A percentile compares a stretch with the other conserved stretches of the same genome.
Evolutionary conservation across 2,329 filamentous ascomycete species (phyloP).

Genomic region (Hypoxylon sp.): DNA sequence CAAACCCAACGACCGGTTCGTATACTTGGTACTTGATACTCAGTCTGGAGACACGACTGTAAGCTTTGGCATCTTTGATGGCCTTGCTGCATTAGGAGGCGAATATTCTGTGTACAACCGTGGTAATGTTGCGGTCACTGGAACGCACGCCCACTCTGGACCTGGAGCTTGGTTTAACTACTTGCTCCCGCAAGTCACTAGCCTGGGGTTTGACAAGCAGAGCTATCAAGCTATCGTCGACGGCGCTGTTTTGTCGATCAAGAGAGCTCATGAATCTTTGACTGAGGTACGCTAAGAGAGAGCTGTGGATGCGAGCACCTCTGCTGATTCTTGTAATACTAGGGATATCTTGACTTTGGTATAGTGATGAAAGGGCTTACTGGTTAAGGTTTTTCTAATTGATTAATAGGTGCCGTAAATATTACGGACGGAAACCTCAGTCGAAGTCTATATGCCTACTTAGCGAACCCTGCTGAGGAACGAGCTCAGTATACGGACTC

Average conservation of each 20-base stretch:
- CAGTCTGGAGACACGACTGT: conserved; percentile 90
- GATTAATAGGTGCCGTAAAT: conserved; percentile 61
- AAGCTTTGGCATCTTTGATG: conserved; percentile 84
- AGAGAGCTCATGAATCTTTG: conserved; percentile 81
- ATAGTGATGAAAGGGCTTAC: conserved; percentile 1
- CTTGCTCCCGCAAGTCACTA: conserved; percentile 89
- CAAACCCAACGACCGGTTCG: conserved; percentile 78
- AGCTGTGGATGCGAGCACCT: background rate
- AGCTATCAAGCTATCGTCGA: conserved; percentile 91
- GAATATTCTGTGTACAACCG: conserved; percentile 83
- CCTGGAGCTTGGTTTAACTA: conserved; percentile 95
- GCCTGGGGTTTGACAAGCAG: conserved; percentile 85
- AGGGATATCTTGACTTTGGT: conserved; percentile 47
- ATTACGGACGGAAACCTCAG: conserved; percentile 84
- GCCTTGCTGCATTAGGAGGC: conserved; percentile 75
- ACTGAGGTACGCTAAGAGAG: conserved; percentile 57
- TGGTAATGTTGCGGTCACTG: conserved; percentile 88
- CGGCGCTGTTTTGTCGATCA: conserved; percentile 83
- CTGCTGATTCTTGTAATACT: conserved; percentile 47
- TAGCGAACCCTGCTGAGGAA: conserved; percentile 84
- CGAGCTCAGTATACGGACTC: conserved; percentile 74
- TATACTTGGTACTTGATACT: conserved; percentile 90
- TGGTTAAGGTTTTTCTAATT: conserved; percentile 30
- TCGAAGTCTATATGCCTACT: conserved; percentile 86
- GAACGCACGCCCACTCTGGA: conserved; percentile 91